These are phyloP conservation scores for Termitomyces sp. DNA, from an alignment of 768 basidiomycete genomes.

Conservation along the genomic window DNA sequence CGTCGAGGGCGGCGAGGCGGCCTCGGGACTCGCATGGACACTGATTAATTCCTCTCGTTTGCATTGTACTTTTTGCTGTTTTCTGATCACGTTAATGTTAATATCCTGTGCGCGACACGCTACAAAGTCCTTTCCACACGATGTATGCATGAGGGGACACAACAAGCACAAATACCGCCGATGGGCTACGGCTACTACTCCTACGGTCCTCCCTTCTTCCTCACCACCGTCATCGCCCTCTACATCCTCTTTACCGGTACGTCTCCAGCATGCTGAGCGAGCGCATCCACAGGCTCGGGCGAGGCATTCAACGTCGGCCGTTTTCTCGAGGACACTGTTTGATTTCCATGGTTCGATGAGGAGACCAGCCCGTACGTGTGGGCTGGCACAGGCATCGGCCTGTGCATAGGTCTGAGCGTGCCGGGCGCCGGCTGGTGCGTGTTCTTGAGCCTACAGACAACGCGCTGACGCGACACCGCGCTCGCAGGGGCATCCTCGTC, in stretches of 20 bases:
- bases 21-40: slow-evolving; percentile 44
- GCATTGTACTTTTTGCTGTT: neutral
- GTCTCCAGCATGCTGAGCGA: slow-evolving; percentile 24
- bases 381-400: slow-evolving; percentile 85
- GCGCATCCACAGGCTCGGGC: slow-evolving; percentile 46
- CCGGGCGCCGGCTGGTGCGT: slow-evolving; percentile 93
- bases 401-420: slow-evolving; percentile 92
- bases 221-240: slow-evolving; percentile 62
- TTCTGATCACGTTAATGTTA: too few relatives aligned
- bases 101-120: neutral
- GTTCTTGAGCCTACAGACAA: neutral
- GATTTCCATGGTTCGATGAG: too few relatives aligned
- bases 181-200: slow-evolving; percentile 55
- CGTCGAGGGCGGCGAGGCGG: slow-evolving; percentile 31
- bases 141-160: slow-evolving; percentile 3
- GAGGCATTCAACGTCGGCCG: slow-evolving; percentile 92
- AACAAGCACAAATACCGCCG: slow-evolving; percentile 1
- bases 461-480: slow-evolving; percentile 6
- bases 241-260: slow-evolving; percentile 89
- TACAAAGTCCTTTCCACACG: too few relatives aligned
- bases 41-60: slow-evolving; percentile 33
- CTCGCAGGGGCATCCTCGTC: slow-evolving; percentile 88
- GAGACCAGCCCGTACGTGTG: slow-evolving; percentile 92
- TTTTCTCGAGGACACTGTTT: too few relatives aligned
- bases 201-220: slow-evolving; percentile 65